A percentile compares a stretch with the other conserved stretches of the same genome.
Evolutionary conservation across 148 eudicot genomes (phyloP).

Genomic region (Limonium bicolor): DNA sequence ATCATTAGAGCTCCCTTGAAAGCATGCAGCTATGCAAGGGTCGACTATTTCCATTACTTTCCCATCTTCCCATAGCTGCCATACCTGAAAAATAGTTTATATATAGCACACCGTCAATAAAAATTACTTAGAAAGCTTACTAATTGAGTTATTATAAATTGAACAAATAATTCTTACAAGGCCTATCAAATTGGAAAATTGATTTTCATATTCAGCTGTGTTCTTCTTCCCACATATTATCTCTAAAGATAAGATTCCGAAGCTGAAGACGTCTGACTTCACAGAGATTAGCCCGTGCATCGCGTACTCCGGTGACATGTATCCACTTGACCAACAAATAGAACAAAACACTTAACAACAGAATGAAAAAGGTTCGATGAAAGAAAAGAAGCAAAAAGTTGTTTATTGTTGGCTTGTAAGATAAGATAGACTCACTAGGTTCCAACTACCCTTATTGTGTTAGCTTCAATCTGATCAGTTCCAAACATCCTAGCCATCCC

Average conservation of each 20-base stretch:
- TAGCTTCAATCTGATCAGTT: conserved; percentile 28
- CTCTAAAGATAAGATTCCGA: conserved; percentile 5
- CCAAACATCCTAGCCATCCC: conserved; percentile 45
- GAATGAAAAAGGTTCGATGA: neutral
- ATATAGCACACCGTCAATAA: too few species aligned
- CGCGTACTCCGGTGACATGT: conserved; percentile 11
- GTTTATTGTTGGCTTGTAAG: neutral
- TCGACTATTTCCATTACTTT: neutral
- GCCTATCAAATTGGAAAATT: neutral
- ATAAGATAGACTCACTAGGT: conserved; percentile 29
- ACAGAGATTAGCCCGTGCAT: conserved; percentile 5
- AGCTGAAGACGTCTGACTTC: conserved; percentile 11
- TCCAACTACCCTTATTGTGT: conserved; percentile 43
- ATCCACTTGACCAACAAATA: conserved; percentile 2
- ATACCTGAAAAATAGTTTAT: neutral
- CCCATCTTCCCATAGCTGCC: neutral
- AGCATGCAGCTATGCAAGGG: too few species aligned
- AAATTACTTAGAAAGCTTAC: too few species aligned
- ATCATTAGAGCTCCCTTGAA: too few species aligned
- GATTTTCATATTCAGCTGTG: neutral
- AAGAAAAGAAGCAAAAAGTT: too few species aligned
- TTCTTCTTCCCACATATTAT: conserved; percentile 9
- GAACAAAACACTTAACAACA: neutral
- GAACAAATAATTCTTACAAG: neutral
- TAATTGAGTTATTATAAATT: neutral